Percentiles rank a stretch among this genome's conserved stretches.
phyloP scores from a whole-genome alignment of 169 alveolate genomes.

The Eimeria acervulina region DNA sequence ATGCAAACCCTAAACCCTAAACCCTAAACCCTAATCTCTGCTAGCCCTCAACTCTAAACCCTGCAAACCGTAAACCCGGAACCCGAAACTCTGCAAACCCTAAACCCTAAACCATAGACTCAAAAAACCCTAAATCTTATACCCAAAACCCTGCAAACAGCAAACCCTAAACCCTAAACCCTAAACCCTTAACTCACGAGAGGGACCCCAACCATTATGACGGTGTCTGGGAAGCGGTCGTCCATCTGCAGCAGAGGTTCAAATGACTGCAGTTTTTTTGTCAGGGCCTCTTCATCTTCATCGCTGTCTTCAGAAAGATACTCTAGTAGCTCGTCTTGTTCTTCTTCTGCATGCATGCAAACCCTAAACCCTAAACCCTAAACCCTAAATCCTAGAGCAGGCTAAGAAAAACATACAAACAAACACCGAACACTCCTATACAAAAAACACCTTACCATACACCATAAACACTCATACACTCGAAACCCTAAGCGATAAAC shows the following conservation, averaged over 20 bases:
- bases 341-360: conserved; percentile 72
- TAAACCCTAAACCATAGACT: neutral
- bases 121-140: neutral
- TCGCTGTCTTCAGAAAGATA: conserved; percentile 85
- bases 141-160: neutral
- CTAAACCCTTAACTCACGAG: conserved; percentile 42
- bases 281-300: conserved; percentile 80
- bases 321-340: conserved; percentile 79
- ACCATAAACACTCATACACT: neutral
- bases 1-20: neutral
- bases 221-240: conserved; percentile 79
- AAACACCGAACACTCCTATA: no score
- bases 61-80: no score
- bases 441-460: neutral
- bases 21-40: conserved; percentile 3
- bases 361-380: conserved; percentile 23
- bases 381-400: neutral
- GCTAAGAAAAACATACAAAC: no score
- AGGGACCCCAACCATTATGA: conserved; percentile 80
- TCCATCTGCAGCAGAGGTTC: conserved; percentile 83
- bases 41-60: neutral
- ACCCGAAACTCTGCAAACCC: neutral
- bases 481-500: neutral
- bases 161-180: conserved; percentile 50
- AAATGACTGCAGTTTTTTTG: conserved; percentile 43